Evolutionary conservation across 768 basidiomycete genomes (phyloP).

Genomic region (Piloderma croceum): DNA sequence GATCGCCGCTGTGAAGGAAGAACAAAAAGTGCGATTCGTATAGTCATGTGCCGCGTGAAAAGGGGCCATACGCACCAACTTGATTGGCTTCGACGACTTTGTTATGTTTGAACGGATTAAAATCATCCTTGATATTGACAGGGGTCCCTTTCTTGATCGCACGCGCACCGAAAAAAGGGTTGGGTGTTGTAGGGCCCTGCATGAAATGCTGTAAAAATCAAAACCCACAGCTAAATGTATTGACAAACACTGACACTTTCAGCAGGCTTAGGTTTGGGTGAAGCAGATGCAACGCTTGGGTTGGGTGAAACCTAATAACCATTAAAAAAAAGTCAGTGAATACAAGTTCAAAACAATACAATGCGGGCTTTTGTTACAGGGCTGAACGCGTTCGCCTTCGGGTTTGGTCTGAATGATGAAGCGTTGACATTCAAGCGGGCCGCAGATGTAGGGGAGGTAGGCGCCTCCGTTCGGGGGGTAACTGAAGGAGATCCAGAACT

Average conservation of each 20-base stretch:
- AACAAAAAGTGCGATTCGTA: neutral
- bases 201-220: slow-evolving; percentile 10
- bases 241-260: slow-evolving; percentile 26
- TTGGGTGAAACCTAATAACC: slow-evolving; percentile 39
- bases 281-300: slow-evolving; percentile 40
- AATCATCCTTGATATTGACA: slow-evolving; percentile 92
- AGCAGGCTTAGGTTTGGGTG: slow-evolving; percentile 56
- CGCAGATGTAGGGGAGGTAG: slow-evolving; percentile 45
- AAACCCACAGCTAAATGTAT: neutral
- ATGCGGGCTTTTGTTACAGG: slow-evolving; percentile 51
- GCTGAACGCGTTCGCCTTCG: slow-evolving; percentile 71
- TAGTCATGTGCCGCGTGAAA: too few relatives aligned
- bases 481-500: slow-evolving; percentile 19
- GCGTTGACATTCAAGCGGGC: slow-evolving; percentile 83
- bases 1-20: slow-evolving; percentile 44
- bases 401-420: slow-evolving; percentile 85
- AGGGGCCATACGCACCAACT: slow-evolving; percentile 59
- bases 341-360: slow-evolving; percentile 18
- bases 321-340: slow-evolving; percentile 15
- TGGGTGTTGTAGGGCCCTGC: slow-evolving; percentile 47
- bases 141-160: slow-evolving; percentile 66
- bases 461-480: slow-evolving; percentile 23
- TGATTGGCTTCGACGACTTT: slow-evolving; percentile 72
- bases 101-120: slow-evolving; percentile 90
- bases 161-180: slow-evolving; percentile 88